These are phyloP conservation scores for Urostyla sp. DNA, from an alignment of 73 alveolate species.

Conservation along the genomic window DNA sequence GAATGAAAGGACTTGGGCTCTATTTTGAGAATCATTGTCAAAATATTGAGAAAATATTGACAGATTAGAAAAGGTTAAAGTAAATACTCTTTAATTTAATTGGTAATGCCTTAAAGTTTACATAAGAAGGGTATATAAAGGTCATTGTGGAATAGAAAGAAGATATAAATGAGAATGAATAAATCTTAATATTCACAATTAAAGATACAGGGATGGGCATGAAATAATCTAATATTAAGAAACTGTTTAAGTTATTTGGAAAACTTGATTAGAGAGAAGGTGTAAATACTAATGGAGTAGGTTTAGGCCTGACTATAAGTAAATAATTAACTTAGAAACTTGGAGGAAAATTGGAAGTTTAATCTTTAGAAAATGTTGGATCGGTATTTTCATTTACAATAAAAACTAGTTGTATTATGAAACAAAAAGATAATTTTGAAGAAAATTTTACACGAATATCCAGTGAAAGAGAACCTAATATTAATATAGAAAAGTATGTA, in stretches of 20 bases:
- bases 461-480: no score
- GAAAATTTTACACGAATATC: no score
- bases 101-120: not conserved
- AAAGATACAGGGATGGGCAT: conserved; percentile 1
- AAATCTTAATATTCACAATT: not conserved
- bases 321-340: conserved; percentile 49
- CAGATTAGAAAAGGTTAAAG: not conserved
- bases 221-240: not conserved
- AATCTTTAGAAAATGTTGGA: no score
- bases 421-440: no score
- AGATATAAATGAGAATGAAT: no score
- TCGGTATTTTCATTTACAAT: no score
- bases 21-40: not conserved
- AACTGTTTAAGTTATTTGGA: conserved; percentile 69
- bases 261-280: conserved; percentile 55
- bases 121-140: not conserved
- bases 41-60: not conserved
- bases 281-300: conserved; percentile 71
- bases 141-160: not conserved
- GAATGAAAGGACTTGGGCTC: not conserved
- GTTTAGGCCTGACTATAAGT: conserved; percentile 71
- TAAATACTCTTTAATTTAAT: not conserved
- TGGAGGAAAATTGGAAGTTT: conserved; percentile 19
- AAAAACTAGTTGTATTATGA: no score
- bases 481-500: no score